Base-by-base conservation (phyloP, 139 green algal species). In the Chlamydomonas eustigma region DNA sequence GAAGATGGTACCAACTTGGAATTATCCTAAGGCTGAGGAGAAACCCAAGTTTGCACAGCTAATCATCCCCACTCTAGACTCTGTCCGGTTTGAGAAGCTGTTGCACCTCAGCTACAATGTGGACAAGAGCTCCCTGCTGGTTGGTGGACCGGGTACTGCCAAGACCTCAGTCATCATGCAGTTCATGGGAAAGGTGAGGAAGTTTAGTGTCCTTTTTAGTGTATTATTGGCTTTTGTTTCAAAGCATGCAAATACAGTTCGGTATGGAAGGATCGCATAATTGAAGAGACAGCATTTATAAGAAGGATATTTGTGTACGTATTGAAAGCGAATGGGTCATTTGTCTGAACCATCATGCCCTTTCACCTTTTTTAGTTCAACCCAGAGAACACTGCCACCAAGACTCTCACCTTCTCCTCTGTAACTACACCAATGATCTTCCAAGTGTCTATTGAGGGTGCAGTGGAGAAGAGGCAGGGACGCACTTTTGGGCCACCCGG, bases 351-450 rank as follows among this genome's bases (percentile, higher is more conserved):
- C n/a, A n/a, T 39, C 69, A 88, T 84, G n/a, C n/a, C n/a, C n/a
- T n/a, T n/a, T n/a, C n/a, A n/a, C n/a, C n/a, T n/a, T n/a, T n/a
- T n/a, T n/a, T n/a, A 58, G 51, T 91, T 95, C 68, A 83, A 88
- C 79, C 81, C 84, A 2, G 91, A 95, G 58, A 84, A 86, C 39
- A 86, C 84, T 30, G 37, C 31, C 64, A 67, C 76, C 75, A 97
- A 97, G 84, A 95, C 90, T 36, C 93, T 98, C 81, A 97, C 91
- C 73, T 97, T 98, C 82, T 97, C 91, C 37, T 91, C 73, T 51
- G 86, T 98, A 51, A 98, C 94, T 36, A 96, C 90, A 1, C 94
- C 94, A 22, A 64, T 80, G 50, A 97, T 97, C 80, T 97, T 98
- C 90, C 94, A 98, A 84, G 73, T 73, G 30, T 78, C 80, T 6